These are phyloP conservation scores for Carex littledalei DNA, from an alignment of 176 grass and related monocot species.

Conservation along the genomic window DNA sequence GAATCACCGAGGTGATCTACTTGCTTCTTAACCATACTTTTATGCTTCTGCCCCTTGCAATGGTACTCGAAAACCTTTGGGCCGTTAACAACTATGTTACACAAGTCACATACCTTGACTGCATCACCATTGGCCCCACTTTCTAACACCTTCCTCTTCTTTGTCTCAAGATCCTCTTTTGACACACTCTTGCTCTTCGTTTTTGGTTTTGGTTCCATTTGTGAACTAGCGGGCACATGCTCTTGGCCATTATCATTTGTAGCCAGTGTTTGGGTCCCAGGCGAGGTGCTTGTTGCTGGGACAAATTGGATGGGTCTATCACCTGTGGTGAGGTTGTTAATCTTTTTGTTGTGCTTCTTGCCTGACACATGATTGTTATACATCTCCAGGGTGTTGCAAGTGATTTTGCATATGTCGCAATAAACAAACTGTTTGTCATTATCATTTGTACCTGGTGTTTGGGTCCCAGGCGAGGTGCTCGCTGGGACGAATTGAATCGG, in stretches of 20 bases:
- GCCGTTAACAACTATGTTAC: conserved; percentile 31
- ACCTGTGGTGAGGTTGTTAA: not conserved
- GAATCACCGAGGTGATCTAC: conserved; percentile 4
- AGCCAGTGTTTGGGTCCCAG: not conserved
- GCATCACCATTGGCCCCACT: conserved; percentile 7
- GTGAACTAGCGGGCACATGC: not conserved
- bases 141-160: conserved; percentile 30
- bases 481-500: conserved; percentile 8
- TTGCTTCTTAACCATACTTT: conserved; percentile 25
- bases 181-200: not conserved
- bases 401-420: conserved; percentile 35
- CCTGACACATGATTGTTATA: conserved; percentile 25
- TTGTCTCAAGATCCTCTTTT: conserved; percentile 27
- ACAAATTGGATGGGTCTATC: not conserved
- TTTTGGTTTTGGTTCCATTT: not conserved
- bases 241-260: conserved; percentile 1
- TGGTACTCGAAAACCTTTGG: conserved; percentile 26
- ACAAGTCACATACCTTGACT: conserved; percentile 23
- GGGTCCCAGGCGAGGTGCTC: not conserved
- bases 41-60: conserved; percentile 23
- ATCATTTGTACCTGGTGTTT: conserved; percentile 10
- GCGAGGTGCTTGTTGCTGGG: conserved; percentile 2
- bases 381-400: conserved; percentile 26
- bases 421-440: not conserved
- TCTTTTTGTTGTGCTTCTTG: conserved; percentile 31